Evolutionary conservation across 306 rosid genomes (phyloP).

Genomic region (Begonia loranthoides): DNA sequence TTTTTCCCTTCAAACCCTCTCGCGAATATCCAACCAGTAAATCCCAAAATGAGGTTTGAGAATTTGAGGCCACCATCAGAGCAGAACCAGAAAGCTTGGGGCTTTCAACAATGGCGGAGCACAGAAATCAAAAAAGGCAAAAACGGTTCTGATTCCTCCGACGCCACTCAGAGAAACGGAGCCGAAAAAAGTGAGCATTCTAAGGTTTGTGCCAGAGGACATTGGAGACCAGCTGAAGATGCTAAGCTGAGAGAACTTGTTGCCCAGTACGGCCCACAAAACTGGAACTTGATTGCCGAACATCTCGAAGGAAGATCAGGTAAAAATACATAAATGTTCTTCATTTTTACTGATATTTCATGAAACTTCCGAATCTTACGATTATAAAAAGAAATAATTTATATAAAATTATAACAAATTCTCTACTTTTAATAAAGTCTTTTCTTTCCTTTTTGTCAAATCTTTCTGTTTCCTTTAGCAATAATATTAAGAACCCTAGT

Average conservation of each 20-base stretch:
- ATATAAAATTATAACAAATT: background rate
- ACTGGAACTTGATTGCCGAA: conserved; percentile 86
- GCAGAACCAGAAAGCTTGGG: background rate
- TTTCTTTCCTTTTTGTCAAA: too few relatives aligned
- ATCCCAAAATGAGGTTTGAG: conserved; percentile 28
- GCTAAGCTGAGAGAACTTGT: conserved; percentile 71
- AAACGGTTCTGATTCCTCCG: background rate
- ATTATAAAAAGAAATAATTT: background rate
- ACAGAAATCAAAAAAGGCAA: conserved; percentile 13
- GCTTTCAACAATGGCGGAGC: conserved; percentile 11
- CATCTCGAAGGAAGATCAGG: conserved; percentile 86
- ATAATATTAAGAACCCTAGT: too few relatives aligned
- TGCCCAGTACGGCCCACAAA: conserved; percentile 74
- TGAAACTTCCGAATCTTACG: too few relatives aligned
- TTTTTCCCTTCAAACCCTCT: conserved; percentile 4
- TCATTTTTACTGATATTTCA: too few relatives aligned
- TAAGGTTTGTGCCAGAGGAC: conserved; percentile 77
- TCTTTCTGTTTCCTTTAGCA: too few relatives aligned
- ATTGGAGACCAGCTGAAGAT: conserved; percentile 95
- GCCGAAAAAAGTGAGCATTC: conserved; percentile 20
- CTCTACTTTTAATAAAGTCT: background rate
- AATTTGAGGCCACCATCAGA: conserved; percentile 15
- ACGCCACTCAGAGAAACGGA: background rate
- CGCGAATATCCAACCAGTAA: background rate
- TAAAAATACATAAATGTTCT: conserved; percentile 10